A percentile compares a stretch with the other conserved stretches of the same genome.
Conservation (phyloP, 1,284 basidiomycete species). For the Ganoderma boninense region DNA sequence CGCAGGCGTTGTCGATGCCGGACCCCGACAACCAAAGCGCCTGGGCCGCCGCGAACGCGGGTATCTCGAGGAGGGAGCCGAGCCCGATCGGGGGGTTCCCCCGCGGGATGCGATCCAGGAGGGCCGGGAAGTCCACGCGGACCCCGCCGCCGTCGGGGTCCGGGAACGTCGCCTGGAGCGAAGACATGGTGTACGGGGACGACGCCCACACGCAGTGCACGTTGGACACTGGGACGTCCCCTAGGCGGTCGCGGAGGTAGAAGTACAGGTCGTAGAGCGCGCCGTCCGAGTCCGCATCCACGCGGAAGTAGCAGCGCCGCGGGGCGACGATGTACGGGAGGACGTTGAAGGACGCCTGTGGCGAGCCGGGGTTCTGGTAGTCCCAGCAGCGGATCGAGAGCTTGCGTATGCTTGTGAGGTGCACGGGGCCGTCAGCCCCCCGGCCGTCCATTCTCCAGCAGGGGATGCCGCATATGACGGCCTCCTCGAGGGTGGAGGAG, state of each 20-base stretch:
- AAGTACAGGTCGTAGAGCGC: neutral
- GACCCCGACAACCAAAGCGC: neutral
- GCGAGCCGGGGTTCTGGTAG: neutral
- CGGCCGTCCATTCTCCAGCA: neutral
- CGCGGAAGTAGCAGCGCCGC: neutral
- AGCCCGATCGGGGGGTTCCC: neutral
- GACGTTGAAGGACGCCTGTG: neutral
- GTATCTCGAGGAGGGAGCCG: neutral
- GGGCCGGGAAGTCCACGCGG: neutral
- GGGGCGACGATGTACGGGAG: neutral
- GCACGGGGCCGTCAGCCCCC: neutral
- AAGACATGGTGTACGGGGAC: slow-evolving; percentile 3
- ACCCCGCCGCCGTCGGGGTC: neutral
- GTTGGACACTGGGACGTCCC: neutral
- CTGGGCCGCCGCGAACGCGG: neutral
- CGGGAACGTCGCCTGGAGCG: slow-evolving; percentile 4
- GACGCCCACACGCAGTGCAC: neutral
- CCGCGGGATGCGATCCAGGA: neutral
- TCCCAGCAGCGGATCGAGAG: neutral
- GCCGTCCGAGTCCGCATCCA: neutral
- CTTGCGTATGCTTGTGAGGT: neutral
- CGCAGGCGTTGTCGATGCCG: neutral
- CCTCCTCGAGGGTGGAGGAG: neutral
- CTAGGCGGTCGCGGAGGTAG: neutral
- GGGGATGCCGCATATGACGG: slow-evolving; percentile 1